Evolutionary conservation across 257 asterid genomes (phyloP).

Genomic region (Leptodermis oblonga): DNA sequence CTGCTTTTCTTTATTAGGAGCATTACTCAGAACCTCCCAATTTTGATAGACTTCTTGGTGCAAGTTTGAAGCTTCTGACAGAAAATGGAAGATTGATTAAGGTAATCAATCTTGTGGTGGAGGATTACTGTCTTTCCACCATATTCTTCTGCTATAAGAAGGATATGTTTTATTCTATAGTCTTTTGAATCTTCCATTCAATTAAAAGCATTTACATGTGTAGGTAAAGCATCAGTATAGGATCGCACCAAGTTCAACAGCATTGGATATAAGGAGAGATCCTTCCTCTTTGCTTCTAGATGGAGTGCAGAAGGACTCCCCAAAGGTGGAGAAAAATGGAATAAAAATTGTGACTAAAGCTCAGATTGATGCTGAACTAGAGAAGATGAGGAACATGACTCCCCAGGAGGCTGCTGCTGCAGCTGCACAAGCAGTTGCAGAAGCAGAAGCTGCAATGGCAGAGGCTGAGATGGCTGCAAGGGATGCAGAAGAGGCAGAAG

Average conservation of each 20-base stretch:
- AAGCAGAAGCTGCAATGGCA: slow-evolving; percentile 85
- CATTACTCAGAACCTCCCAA: slow-evolving; percentile 51
- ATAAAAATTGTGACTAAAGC: slow-evolving; percentile 48
- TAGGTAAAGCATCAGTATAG: slow-evolving; percentile 88
- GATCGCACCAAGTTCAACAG: slow-evolving; percentile 57
- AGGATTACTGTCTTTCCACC: neutral
- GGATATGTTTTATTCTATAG: neutral
- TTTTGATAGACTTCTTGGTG: slow-evolving; percentile 52
- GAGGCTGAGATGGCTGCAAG: slow-evolving; percentile 82
- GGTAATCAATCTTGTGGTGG: slow-evolving; percentile 37
- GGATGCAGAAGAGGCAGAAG: slow-evolving; percentile 96
- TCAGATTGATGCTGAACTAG: slow-evolving; percentile 74
- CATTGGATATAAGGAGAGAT: slow-evolving; percentile 29
- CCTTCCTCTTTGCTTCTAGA: slow-evolving; percentile 28
- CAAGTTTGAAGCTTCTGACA: slow-evolving; percentile 67
- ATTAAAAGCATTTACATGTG: slow-evolving; percentile 17
- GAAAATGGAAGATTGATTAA: slow-evolving; percentile 64
- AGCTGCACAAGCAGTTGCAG: slow-evolving; percentile 84
- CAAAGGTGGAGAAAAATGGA: slow-evolving; percentile 32
- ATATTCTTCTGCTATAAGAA: neutral
- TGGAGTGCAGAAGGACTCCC: slow-evolving; percentile 33
- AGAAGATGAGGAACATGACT: slow-evolving; percentile 66
- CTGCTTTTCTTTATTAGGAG: slow-evolving; percentile 40
- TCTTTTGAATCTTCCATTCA: slow-evolving; percentile 4
- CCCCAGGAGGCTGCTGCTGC: slow-evolving; percentile 71